phyloP scores from a whole-genome alignment of 1,284 basidiomycete species.

The Cystobasidium sp. region DNA sequence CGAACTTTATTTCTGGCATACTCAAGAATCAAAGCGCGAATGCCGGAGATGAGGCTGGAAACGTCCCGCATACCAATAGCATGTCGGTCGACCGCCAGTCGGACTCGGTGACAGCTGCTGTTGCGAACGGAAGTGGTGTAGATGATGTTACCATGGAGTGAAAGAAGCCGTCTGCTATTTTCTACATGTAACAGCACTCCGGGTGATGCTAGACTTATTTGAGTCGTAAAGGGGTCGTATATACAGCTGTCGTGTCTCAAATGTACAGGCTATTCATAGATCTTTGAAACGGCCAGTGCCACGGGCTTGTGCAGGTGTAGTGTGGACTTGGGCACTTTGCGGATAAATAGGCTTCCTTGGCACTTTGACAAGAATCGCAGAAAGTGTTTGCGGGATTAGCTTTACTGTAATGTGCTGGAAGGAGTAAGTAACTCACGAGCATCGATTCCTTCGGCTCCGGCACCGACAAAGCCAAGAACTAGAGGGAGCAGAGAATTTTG shows the following conservation, averaged over 20 bases:
- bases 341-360: constrained; percentile 37
- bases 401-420: too few species aligned
- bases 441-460: constrained; percentile 34
- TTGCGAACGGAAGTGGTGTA: too few species aligned
- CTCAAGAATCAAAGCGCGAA: neutral
- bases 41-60: neutral
- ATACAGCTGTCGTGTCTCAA: neutral
- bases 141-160: neutral
- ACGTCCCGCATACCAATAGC: neutral
- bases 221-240: constrained; percentile 26
- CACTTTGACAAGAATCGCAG: neutral
- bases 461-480: constrained; percentile 54
- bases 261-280: neutral
- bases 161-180: neutral
- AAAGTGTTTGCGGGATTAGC: neutral
- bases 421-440: neutral
- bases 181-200: neutral
- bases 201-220: neutral
- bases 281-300: constrained; percentile 34
- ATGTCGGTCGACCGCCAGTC: neutral
- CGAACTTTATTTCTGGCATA: constrained; percentile 2
- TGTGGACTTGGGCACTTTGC: neutral
- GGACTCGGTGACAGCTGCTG: too few species aligned
- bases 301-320: constrained; percentile 29
- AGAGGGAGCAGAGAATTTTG: constrained; percentile 59